Percentiles rank a stretch among this genome's conserved stretches.
Evolutionary conservation across 1,139 yeast genomes (phyloP).

Genomic region (Sugiyamaella japonica): DNA sequence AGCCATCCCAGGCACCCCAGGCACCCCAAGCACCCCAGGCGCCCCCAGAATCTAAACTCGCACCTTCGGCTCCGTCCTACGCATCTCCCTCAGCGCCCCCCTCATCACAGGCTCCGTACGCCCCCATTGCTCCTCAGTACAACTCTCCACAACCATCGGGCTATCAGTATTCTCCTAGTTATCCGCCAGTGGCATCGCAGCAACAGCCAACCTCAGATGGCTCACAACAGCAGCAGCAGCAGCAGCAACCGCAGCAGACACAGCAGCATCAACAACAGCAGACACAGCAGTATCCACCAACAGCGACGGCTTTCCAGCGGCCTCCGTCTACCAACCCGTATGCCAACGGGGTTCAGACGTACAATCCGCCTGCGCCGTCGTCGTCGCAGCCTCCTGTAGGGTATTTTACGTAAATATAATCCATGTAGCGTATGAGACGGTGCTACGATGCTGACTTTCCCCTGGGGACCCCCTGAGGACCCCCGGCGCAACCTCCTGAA

Average conservation of each 20-base stretch:
- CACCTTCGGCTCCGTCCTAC: background rate
- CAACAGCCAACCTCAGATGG: background rate
- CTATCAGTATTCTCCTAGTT: background rate
- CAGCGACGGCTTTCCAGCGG: background rate
- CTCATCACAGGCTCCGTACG: slow-evolving; percentile 2
- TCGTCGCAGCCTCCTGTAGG: slow-evolving; percentile 11
- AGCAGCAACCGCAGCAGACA: too few relatives aligned
- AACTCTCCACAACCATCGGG: slow-evolving; percentile 1
- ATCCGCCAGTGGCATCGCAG: background rate
- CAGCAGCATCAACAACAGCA: too few relatives aligned
- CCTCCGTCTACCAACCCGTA: slow-evolving; percentile 16
- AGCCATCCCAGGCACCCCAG: background rate
- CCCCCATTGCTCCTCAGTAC: background rate
- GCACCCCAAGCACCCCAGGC: background rate
- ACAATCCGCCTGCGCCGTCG: slow-evolving; percentile 14
- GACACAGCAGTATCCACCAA: slow-evolving; percentile 5
- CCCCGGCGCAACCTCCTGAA: too few relatives aligned
- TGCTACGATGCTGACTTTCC: too few relatives aligned
- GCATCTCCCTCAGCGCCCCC: background rate
- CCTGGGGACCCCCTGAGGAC: too few relatives aligned
- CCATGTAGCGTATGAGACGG: background rate
- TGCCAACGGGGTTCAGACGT: slow-evolving; percentile 14
- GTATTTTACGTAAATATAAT: slow-evolving; percentile 1
- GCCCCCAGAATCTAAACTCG: background rate
- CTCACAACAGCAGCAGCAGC: too few relatives aligned